A percentile compares a stretch with the other conserved stretches of the same genome.
Conservation (phyloP, 2,329 filamentous ascomycete species). For the Daldinia sp. region DNA sequence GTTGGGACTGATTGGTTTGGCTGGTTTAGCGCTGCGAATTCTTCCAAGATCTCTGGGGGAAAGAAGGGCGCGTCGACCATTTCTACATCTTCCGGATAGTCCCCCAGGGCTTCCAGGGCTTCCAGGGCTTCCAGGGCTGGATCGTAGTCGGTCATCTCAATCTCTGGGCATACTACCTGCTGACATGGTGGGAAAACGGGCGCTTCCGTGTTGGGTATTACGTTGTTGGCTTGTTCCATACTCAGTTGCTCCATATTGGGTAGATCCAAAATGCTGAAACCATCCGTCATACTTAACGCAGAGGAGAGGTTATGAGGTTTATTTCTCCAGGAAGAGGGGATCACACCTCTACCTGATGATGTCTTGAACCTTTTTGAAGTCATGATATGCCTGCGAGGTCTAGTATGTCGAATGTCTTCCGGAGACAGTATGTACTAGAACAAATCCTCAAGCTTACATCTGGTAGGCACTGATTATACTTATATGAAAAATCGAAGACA, state of each 20-base stretch:
- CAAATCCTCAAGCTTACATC: background rate
- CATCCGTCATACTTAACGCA: background rate
- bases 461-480: background rate
- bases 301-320: background rate
- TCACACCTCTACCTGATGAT: background rate
- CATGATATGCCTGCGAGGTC: background rate
- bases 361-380: background rate
- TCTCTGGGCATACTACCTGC: background rate
- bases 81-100: background rate
- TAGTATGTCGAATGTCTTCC: background rate
- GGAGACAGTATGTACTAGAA: background rate
- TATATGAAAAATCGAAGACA: background rate
- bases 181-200: background rate
- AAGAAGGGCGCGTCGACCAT: background rate
- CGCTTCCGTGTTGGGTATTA: background rate
- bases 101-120: background rate
- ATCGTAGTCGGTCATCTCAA: slow-evolving; percentile 9
- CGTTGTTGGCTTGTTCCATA: too few species aligned
- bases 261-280: background rate
- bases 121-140: too few species aligned
- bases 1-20: background rate
- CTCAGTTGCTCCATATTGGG: background rate
- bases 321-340: background rate
- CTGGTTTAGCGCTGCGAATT: background rate
- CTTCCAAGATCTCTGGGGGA: background rate